A percentile compares a stretch with the other conserved stretches of the same genome.
Conservation (phyloP, 139 green algal genomes). For the Tetratostichococcus sp. region DNA sequence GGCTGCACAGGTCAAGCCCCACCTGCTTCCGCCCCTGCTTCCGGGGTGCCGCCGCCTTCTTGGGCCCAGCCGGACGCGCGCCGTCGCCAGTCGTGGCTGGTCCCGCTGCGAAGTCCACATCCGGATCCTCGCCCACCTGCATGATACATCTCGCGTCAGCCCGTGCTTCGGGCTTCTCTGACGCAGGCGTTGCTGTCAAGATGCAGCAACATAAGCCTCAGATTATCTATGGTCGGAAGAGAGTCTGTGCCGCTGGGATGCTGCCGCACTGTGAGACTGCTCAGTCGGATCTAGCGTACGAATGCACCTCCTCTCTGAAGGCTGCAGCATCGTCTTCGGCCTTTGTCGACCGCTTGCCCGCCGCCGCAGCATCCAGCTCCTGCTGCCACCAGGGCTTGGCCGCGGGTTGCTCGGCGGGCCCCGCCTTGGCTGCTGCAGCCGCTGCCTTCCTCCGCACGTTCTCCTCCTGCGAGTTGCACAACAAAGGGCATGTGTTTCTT, state of each 20-base stretch:
- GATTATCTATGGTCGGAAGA: too few species aligned
- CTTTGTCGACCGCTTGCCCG: conserved; percentile 1
- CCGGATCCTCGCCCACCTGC: conserved; percentile 15
- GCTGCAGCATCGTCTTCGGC: conserved; percentile 12
- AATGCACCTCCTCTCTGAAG: conserved; percentile 2
- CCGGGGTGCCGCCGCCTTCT: not conserved
- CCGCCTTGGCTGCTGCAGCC: not conserved
- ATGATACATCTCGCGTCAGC: not conserved
- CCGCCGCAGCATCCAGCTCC: conserved; percentile 21
- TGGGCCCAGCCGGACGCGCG: not conserved
- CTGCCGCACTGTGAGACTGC: too few species aligned
- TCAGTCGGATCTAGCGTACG: too few species aligned
- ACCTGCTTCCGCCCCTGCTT: not conserved
- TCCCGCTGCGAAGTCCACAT: not conserved
- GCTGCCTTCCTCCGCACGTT: conserved; percentile 62
- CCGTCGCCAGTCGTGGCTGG: not conserved
- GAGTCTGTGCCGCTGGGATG: too few species aligned
- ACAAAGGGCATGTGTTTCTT: not conserved
- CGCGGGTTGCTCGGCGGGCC: not conserved
- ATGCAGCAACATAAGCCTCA: too few species aligned
- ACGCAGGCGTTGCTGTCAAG: not conserved
- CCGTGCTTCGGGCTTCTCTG: not conserved
- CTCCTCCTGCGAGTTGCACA: conserved; percentile 33
- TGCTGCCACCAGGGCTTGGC: conserved; percentile 48
- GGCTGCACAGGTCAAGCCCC: too few species aligned